Base-by-base conservation (phyloP, 225 moss, liverwort and hornwort species). In the Climacium dendroides region DNA sequence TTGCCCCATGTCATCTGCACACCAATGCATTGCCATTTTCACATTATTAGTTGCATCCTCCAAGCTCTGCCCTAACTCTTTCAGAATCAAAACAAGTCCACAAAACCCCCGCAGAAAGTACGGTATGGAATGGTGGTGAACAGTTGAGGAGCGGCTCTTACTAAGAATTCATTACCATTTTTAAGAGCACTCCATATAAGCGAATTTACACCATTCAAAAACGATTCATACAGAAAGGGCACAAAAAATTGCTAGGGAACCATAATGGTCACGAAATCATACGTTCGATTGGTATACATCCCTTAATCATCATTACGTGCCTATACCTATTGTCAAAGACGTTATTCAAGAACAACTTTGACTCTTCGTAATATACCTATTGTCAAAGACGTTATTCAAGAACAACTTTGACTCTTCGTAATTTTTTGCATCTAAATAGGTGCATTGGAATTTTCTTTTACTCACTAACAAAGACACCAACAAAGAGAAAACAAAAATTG, bases 1-100 rank as follows among this genome's bases (percentile, higher is more conserved):
- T 90, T 91, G 80, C 98, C 98, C 95, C 96, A 98, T 23, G 98
- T 98, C 98, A 98, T 98, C 98, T 98, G 94, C 93, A 82, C 15
- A 83, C 37, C 89, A 91, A 60, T 80, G 62, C 79, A 78, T 80
- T 70, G n/a, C 55, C 66, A 65, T 34, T 32, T 60, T 54, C 63
- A 39, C 19, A 72, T 48, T 61, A 12, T 30, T 48, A 85, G 43
- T 58, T 29, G 50, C 58, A 74, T 60, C 32, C 77, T 80, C 47
- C 45, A 60, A 84, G n/a, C 74, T 77, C 74, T 75, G 85, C n/a
- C n/a, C 15, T 19, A 26, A 37, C 15, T 74, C 74, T 20, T 61
- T 62, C 61, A n/a, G 35, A n/a, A n/a, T 37, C 89, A 74, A 50
- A 82, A 53, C 3, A 74, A 23, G 58, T 32, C 30, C 43, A 71